Conservation (phyloP, 495 filamentous ascomycete genomes). For the Parathielavia hyrcaniae region DNA sequence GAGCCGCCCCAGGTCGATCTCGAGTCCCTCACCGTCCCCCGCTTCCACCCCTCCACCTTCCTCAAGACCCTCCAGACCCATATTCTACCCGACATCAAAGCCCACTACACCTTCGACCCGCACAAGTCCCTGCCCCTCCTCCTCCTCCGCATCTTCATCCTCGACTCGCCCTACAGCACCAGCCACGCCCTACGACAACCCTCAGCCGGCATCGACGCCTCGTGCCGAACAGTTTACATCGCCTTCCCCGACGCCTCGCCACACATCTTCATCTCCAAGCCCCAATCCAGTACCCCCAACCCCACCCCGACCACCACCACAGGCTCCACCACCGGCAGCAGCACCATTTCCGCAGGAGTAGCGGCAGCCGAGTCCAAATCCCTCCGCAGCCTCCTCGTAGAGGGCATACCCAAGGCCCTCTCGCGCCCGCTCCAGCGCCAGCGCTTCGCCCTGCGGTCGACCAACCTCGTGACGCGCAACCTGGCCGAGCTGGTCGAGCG, state of each 20-base stretch:
- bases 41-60: slow-evolving; percentile 71
- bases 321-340: background rate
- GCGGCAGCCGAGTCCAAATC: slow-evolving; percentile 50
- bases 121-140: slow-evolving; percentile 58
- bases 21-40: slow-evolving; percentile 51
- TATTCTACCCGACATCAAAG: slow-evolving; percentile 66
- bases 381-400: slow-evolving; percentile 61
- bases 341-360: background rate
- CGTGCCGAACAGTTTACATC: slow-evolving; percentile 64
- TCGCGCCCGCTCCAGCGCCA: slow-evolving; percentile 53
- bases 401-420: slow-evolving; percentile 71
- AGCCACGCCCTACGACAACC: slow-evolving; percentile 35
- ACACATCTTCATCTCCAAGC: slow-evolving; percentile 62
- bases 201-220: slow-evolving; percentile 44
- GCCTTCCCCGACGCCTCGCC: slow-evolving; percentile 74
- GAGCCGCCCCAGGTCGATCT: slow-evolving; percentile 31
- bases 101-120: slow-evolving; percentile 68
- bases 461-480: slow-evolving; percentile 60
- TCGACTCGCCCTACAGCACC: slow-evolving; percentile 65
- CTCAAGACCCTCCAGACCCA: slow-evolving; percentile 64
- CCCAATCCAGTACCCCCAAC: slow-evolving; percentile 31
- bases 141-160: slow-evolving; percentile 66
- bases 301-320: background rate
- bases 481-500: slow-evolving; percentile 58
- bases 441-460: slow-evolving; percentile 59